A percentile compares a stretch with the other conserved stretches of the same genome.
These are phyloP conservation scores for Trichoderma sp. DNA, from an alignment of 2,329 filamentous ascomycete genomes.

Conservation along the genomic window DNA sequence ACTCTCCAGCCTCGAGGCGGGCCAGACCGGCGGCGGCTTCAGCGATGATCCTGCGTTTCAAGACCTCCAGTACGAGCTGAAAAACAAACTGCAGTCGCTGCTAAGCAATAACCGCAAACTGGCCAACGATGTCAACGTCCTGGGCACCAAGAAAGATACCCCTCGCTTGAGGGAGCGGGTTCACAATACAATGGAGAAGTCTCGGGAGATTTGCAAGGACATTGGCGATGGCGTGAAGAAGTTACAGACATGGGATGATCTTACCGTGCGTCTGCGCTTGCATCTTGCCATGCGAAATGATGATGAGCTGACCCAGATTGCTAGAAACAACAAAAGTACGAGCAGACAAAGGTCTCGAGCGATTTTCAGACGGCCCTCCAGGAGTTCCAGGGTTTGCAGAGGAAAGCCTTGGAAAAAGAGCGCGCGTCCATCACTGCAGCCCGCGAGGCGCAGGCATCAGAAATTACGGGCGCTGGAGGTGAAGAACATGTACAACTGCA, in stretches of 20 bases:
- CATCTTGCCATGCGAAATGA: not conserved
- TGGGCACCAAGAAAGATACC: constrained; percentile 89
- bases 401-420: constrained; percentile 86
- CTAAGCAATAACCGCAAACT: constrained; percentile 85
- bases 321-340: constrained; percentile 92
- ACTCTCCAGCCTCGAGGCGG: constrained; percentile 76
- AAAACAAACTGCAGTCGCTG: constrained; percentile 83
- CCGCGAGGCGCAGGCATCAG: constrained; percentile 71
- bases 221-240: constrained; percentile 93
- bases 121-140: constrained; percentile 75
- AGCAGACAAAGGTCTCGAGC: constrained; percentile 88
- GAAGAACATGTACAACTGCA: constrained; percentile 51
- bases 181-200: constrained; percentile 81
- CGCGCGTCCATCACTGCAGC: constrained; percentile 80
- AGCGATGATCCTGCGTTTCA: constrained; percentile 91
- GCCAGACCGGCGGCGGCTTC: constrained; percentile 69
- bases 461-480: constrained; percentile 36
- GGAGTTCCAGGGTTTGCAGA: constrained; percentile 91
- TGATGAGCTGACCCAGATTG: not conserved
- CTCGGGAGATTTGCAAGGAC: constrained; percentile 80
- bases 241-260: constrained; percentile 80
- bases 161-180: constrained; percentile 87
- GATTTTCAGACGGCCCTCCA: constrained; percentile 86
- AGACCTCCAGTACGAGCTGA: constrained; percentile 74
- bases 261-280: constrained; percentile 58